Base-by-base conservation (phyloP, 768 basidiomycete species). In the Naganishia antarctica region DNA sequence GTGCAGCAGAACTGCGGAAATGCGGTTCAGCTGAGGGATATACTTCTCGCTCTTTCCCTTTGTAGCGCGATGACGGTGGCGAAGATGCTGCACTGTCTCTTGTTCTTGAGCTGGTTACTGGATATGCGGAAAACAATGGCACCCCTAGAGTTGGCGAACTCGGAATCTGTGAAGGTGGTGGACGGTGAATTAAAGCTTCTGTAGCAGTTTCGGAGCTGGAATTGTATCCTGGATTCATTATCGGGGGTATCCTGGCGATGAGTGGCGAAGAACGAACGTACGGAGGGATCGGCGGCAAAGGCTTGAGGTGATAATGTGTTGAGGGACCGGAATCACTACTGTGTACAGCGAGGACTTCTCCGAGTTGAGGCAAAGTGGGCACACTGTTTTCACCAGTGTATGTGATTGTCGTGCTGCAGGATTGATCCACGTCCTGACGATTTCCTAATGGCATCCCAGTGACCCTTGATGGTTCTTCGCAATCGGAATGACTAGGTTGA, bases 121-220 rank as follows among this genome's bases (percentile, higher is more conserved):
- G 53, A 41, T 57, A 57, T 37, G 53, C 32, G 32, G 53, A 57
- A 41, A 57, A 57, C n/a, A 57, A 23, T n/a, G 53, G 53, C 23
- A 57, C 18, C 8, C 53, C 53, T 8, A 40, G 21, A 12, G 53
- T 57, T 0, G 53, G 34, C 18, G 53, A 37, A 26, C 23, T 34
- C 16, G 53, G 34, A 7, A 53, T 31, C 32, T 53, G 32, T 15
- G 37, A 28, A 3, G 50, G 53, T 9, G 53, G 34, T 23, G 37
- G 53, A 26, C 53, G 34, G 6, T 25, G 37, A 21, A 21, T 57
- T 0, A 21, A 13, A 13, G 34, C 21, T 26, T 25, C 53, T 11
- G 13, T 25, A 16, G 21, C 32, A 2, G 29, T 4, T n/a, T 51
- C 53, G 32, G 34, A 26, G 11, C 21, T 25, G 18, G 34, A 25